Percentiles rank a stretch among this genome's conserved stretches.
Conservation (phyloP, 106 monocot species). For the Dendrobium chrysotoxum region DNA sequence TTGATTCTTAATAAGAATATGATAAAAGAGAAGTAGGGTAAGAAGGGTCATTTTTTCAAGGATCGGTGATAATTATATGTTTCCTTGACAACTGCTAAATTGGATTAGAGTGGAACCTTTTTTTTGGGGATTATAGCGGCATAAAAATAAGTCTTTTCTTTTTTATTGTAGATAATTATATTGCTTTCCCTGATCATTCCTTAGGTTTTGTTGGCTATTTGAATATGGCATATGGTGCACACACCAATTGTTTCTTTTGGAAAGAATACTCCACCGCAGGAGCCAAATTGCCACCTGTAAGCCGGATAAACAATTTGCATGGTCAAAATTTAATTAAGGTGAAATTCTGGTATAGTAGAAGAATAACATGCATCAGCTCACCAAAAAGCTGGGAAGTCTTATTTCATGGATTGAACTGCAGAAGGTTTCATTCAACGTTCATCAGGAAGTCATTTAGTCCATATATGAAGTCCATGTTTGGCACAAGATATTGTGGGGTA, state of each 20-base stretch:
- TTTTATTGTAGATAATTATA: not conserved
- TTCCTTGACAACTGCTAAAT: not conserved
- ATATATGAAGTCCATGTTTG: slow-evolving; percentile 2
- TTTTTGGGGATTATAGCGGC: not conserved
- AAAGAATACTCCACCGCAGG: slow-evolving; percentile 4
- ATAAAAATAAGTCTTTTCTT: not conserved
- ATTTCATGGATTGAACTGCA: slow-evolving; percentile 11
- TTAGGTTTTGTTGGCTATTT: slow-evolving; percentile 6
- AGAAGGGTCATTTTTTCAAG: not conserved
- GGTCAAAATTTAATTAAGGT: too few relatives aligned
- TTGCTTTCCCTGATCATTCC: not conserved
- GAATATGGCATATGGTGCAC: slow-evolving; percentile 19
- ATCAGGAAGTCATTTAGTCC: slow-evolving; percentile 4
- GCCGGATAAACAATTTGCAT: not conserved
- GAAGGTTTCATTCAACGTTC: not conserved
- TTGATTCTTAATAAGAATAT: not conserved
- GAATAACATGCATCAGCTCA: slow-evolving; percentile 15
- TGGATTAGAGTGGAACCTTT: not conserved
- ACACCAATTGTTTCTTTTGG: slow-evolving; percentile 7
- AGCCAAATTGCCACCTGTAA: not conserved
- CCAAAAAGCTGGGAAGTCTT: slow-evolving; percentile 20
- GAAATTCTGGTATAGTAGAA: not conserved
- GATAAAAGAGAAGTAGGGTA: not conserved
- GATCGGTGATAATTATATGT: too few relatives aligned
- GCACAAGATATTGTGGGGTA: slow-evolving; percentile 13